These are phyloP conservation scores for Zymoseptoria crescenta DNA, from an alignment of 2,329 filamentous ascomycete species.

Conservation along the genomic window DNA sequence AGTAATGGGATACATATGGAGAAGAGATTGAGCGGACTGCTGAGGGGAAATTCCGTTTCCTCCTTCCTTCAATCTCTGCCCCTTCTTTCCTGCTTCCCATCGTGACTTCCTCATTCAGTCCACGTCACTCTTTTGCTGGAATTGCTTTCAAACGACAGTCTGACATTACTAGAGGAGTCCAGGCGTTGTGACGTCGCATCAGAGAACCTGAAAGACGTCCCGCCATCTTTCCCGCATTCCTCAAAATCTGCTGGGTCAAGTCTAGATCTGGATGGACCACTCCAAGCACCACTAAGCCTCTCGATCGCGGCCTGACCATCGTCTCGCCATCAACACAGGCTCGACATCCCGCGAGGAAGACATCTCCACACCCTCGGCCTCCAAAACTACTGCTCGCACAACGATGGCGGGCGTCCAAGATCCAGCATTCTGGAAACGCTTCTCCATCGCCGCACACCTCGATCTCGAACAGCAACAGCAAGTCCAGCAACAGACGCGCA, in stretches of 20 bases:
- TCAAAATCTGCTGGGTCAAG: background rate
- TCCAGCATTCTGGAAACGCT: conserved; percentile 53
- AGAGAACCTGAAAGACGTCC: background rate
- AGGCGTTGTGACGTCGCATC: too few relatives aligned
- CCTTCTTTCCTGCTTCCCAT: background rate
- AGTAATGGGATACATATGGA: background rate
- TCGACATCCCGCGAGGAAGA: background rate
- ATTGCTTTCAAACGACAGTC: background rate
- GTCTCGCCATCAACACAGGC: background rate
- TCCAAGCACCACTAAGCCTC: background rate
- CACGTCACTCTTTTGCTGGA: background rate
- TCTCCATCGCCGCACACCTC: conserved; percentile 49
- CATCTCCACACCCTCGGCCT: too few relatives aligned
- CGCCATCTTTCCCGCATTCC: background rate
- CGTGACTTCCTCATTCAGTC: background rate
- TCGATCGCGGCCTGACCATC: too few relatives aligned
- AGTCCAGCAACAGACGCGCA: conserved; percentile 6
- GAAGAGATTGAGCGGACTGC: background rate
- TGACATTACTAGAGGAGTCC: too few relatives aligned
- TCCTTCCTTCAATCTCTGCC: background rate
- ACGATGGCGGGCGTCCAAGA: conserved; percentile 47
- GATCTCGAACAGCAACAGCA: background rate
- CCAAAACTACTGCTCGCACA: background rate
- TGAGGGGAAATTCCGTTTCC: background rate
- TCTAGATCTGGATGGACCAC: background rate